Conservation (phyloP, 192 early-diverging fungal genomes). For the Geranomyces variabilis region DNA sequence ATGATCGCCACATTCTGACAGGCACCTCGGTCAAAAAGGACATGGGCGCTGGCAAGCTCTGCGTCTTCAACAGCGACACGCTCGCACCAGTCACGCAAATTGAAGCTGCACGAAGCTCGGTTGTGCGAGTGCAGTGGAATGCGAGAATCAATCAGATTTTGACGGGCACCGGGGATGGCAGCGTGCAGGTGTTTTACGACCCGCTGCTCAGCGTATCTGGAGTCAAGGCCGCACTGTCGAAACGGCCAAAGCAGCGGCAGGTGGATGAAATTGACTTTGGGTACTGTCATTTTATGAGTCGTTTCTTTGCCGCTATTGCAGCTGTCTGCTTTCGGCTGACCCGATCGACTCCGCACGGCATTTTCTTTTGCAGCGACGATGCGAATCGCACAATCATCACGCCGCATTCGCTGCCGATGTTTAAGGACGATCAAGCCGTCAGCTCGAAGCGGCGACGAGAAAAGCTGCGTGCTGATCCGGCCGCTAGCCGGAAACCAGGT, state of each 20-base stretch:
- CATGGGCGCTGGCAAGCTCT: constrained; percentile 63
- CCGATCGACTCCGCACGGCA: too few species aligned
- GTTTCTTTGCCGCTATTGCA: too few species aligned
- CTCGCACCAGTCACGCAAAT: constrained; percentile 56
- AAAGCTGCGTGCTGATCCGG: constrained; percentile 71
- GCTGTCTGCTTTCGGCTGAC: too few species aligned
- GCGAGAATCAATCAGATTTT: constrained; percentile 86
- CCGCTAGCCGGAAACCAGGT: constrained; percentile 75
- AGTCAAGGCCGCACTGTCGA: constrained; percentile 69
- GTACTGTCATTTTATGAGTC: too few species aligned
- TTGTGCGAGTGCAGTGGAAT: constrained; percentile 85
- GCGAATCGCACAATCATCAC: constrained; percentile 68
- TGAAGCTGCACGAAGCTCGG: constrained; percentile 54
- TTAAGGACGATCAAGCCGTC: constrained; percentile 68
- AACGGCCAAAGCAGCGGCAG: constrained; percentile 64
- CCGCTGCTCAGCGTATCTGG: constrained; percentile 69
- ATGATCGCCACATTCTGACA: constrained; percentile 76
- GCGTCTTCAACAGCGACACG: constrained; percentile 67
- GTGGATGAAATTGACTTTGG: constrained; percentile 42
- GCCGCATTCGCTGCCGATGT: constrained; percentile 88
- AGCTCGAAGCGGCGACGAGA: constrained; percentile 72
- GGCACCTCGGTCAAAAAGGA: constrained; percentile 77
- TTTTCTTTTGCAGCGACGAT: constrained; percentile 12
- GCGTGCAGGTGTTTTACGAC: constrained; percentile 77
- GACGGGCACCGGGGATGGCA: constrained; percentile 75